A percentile compares a stretch with the other conserved stretches of the same genome.
Evolutionary conservation across 306 rosid species (phyloP).

Genomic region (Vigna trinervia): DNA sequence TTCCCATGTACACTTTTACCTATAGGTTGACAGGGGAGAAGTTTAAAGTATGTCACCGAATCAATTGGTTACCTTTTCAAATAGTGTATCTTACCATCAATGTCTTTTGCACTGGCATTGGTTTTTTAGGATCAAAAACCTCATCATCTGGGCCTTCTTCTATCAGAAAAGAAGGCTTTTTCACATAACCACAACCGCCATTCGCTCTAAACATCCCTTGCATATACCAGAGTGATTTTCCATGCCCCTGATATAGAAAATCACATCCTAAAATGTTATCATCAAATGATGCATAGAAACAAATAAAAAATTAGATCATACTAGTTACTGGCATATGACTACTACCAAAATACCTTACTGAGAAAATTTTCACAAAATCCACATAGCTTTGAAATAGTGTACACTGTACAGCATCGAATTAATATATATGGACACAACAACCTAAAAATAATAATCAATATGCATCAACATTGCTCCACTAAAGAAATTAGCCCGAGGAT

Average conservation of each 20-base stretch:
- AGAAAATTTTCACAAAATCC: slow-evolving; percentile 12
- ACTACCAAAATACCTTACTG: neutral
- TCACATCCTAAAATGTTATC: slow-evolving; percentile 22
- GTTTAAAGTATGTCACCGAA: slow-evolving; percentile 43
- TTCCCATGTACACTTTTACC: slow-evolving; percentile 68
- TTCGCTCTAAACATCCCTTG: slow-evolving; percentile 93
- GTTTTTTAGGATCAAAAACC: slow-evolving; percentile 71
- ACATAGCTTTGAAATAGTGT: slow-evolving; percentile 19
- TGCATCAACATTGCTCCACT: slow-evolving; percentile 26
- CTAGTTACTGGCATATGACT: slow-evolving; percentile 4
- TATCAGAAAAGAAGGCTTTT: slow-evolving; percentile 72
- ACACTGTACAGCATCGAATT: neutral
- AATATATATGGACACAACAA: neutral
- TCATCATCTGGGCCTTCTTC: slow-evolving; percentile 50
- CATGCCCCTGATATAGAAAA: slow-evolving; percentile 68
- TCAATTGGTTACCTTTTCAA: slow-evolving; percentile 33
- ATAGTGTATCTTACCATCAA: slow-evolving; percentile 61
- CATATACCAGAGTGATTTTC: slow-evolving; percentile 79
- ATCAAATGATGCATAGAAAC: slow-evolving; percentile 2
- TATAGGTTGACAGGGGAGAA: slow-evolving; percentile 40
- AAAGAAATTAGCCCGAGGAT: slow-evolving; percentile 12
- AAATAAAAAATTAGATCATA: slow-evolving; percentile 29
- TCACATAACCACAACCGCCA: slow-evolving; percentile 90
- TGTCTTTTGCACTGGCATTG: slow-evolving; percentile 57
- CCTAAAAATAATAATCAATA: slow-evolving; percentile 19